phyloP scores from a whole-genome alignment of 1,139 yeast genomes.

The Kazachstania sp. region DNA sequence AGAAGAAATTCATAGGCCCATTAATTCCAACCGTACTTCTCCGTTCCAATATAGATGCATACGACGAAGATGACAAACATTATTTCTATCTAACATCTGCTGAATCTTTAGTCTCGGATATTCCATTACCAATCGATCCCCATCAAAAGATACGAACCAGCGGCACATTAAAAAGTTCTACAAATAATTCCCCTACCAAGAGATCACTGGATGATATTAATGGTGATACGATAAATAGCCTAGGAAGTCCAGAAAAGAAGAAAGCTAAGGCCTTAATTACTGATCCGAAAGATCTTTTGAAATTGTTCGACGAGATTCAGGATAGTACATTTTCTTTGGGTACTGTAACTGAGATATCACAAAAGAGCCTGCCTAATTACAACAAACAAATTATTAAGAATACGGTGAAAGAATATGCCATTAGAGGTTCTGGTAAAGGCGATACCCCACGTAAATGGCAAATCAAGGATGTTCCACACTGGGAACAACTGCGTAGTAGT shows the following conservation, averaged over 20 bases:
- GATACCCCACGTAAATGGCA: constrained; percentile 40
- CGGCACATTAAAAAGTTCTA: neutral
- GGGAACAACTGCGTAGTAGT: constrained; percentile 19
- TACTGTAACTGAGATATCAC: constrained; percentile 69
- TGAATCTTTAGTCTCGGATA: constrained; percentile 28
- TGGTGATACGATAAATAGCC: neutral
- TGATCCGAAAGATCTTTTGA: constrained; percentile 38
- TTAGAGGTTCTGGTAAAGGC: constrained; percentile 37
- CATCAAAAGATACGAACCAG: constrained; percentile 14
- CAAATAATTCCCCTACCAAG: neutral
- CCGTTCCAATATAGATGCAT: constrained; percentile 11
- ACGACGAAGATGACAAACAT: constrained; percentile 24
- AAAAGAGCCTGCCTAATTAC: constrained; percentile 49
- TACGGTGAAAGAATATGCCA: constrained; percentile 53
- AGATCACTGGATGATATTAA: neutral
- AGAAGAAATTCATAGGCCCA: constrained; percentile 46
- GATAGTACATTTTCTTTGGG: constrained; percentile 62
- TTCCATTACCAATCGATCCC: constrained; percentile 58
- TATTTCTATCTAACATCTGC: constrained; percentile 25
- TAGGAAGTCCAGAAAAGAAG: constrained; percentile 30
- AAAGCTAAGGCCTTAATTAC: constrained; percentile 42
- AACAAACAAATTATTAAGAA: constrained; percentile 62
- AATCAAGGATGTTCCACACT: constrained; percentile 29
- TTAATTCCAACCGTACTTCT: constrained; percentile 46
- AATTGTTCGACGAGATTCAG: constrained; percentile 41